Conservation (phyloP, 495 filamentous ascomycete species). For the Barbatosphaeria neglecta region DNA sequence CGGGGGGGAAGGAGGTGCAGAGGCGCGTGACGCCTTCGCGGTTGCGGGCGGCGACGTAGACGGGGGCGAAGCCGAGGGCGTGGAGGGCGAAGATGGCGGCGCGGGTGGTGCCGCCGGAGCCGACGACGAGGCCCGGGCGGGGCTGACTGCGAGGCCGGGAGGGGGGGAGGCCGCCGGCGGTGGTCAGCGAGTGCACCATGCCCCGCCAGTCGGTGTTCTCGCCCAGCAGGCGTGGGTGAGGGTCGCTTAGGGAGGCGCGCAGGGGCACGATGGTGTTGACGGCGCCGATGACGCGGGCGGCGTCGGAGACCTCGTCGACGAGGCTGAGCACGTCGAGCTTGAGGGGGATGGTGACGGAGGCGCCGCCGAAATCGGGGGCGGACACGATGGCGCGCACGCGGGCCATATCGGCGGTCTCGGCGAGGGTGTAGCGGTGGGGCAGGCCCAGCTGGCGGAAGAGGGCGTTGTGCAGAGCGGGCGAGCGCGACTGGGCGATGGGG, state of each 20-base stretch:
- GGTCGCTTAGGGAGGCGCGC: too few species aligned
- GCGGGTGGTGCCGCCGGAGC: slow-evolving; percentile 82
- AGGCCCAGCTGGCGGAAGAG: slow-evolving; percentile 71
- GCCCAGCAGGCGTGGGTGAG: slow-evolving; percentile 49
- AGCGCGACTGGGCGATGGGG: slow-evolving; percentile 68
- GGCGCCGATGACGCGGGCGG: slow-evolving; percentile 76
- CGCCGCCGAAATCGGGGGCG: slow-evolving; percentile 71
- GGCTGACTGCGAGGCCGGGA: slow-evolving; percentile 17
- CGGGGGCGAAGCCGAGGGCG: slow-evolving; percentile 67
- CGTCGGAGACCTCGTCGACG: slow-evolving; percentile 66
- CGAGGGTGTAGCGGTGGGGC: slow-evolving; percentile 72
- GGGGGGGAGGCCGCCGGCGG: slow-evolving; percentile 45
- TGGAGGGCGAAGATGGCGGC: slow-evolving; percentile 86
- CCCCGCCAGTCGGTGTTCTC: slow-evolving; percentile 97
- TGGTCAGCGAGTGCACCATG: slow-evolving; percentile 72
- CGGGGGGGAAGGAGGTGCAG: slow-evolving; percentile 57
- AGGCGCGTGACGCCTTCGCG: slow-evolving; percentile 53
- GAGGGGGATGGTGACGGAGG: slow-evolving; percentile 88
- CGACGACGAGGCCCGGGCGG: slow-evolving; percentile 60
- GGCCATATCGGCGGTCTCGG: slow-evolving; percentile 59
- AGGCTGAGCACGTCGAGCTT: slow-evolving; percentile 80
- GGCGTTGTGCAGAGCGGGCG: slow-evolving; percentile 79
- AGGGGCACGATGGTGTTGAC: slow-evolving; percentile 80
- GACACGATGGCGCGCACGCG: slow-evolving; percentile 59
- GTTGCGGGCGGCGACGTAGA: slow-evolving; percentile 80